Conservation (phyloP, 1,284 basidiomycete genomes). For the Phaffia rhodozyma region DNA sequence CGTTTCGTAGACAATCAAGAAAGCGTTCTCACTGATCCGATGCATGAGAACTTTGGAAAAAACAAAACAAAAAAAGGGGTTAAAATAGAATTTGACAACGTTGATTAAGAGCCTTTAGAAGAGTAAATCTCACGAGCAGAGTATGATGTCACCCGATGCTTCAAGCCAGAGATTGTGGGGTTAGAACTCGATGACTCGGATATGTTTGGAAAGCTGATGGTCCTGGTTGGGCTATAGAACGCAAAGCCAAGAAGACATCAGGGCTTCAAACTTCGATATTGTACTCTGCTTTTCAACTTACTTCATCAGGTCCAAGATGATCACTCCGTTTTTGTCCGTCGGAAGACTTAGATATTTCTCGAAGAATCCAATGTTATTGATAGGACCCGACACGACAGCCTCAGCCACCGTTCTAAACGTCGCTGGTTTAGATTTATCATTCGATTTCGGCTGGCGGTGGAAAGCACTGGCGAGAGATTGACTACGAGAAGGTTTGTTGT, state of each 20-base stretch:
- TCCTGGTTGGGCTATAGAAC: constrained; percentile 3
- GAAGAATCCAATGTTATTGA: constrained; percentile 2
- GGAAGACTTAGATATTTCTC: background rate
- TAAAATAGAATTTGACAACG: background rate
- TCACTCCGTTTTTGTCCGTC: constrained; percentile 5
- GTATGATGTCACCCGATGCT: background rate
- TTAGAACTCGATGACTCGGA: constrained; percentile 3
- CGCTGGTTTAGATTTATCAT: background rate
- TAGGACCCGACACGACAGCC: background rate
- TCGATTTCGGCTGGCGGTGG: background rate
- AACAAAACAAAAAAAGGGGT: no score
- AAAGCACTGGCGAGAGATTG: constrained; percentile 3
- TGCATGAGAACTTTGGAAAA: background rate
- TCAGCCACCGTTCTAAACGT: background rate
- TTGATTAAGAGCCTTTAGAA: background rate
- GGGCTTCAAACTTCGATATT: background rate
- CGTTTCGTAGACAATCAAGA: constrained; percentile 9
- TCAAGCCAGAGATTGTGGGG: background rate
- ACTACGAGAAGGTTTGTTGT: background rate
- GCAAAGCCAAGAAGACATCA: background rate
- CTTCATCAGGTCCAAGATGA: constrained; percentile 5
- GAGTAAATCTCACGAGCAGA: no score
- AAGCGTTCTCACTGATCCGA: constrained; percentile 2
- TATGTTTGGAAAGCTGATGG: constrained; percentile 1
- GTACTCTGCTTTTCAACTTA: background rate